These are phyloP conservation scores for Phytopythium mirpurense DNA, from an alignment of 352 stramenopile species.

Conservation along the genomic window DNA sequence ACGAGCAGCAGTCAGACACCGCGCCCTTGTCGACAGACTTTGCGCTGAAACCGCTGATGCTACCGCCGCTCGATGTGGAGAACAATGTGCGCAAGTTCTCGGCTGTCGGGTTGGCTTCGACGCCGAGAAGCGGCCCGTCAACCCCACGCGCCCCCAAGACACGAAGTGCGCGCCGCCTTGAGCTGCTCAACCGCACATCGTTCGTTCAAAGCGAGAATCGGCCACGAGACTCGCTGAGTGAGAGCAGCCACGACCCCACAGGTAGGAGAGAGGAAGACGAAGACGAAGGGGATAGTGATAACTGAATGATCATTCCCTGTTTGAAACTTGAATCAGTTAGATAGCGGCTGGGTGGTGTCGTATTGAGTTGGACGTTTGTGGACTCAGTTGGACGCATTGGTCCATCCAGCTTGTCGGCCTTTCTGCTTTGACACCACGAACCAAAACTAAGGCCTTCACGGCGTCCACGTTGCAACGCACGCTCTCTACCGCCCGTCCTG, in stretches of 20 bases:
- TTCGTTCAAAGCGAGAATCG: background rate
- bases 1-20: no score
- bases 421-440: no score
- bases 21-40: background rate
- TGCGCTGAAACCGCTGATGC: background rate
- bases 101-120: background rate
- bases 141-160: background rate
- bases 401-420: no score
- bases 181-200: constrained; percentile 3
- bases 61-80: background rate
- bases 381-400: no score
- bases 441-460: no score
- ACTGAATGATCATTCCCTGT: no score
- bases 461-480: no score
- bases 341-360: no score
- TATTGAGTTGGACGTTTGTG: constrained; percentile 5
- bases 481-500: no score
- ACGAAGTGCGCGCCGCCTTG: background rate
- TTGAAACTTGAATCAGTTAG: no score
- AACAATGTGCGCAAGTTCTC: constrained; percentile 7
- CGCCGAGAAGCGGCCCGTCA: background rate
- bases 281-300: background rate
- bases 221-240: constrained; percentile 1
- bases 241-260: background rate
- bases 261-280: background rate